Base-by-base conservation (phyloP, 176 grass and related monocot species). In the Oryza glaberrima region DNA sequence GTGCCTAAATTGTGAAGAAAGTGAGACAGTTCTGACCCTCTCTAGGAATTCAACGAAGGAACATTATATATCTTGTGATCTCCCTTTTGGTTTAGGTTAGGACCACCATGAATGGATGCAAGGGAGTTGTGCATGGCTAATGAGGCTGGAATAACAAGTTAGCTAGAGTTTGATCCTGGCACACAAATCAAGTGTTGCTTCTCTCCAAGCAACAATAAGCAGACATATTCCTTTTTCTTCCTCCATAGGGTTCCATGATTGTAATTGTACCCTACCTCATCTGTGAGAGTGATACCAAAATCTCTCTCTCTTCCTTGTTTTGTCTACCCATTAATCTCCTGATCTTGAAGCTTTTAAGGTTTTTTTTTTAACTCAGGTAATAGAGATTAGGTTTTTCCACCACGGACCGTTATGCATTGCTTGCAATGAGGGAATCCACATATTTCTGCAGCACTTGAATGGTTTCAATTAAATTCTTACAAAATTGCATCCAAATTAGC, bases 161-260 rank as follows among this genome's bases (percentile, higher is more conserved):
- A 60, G 19, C 64, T 81, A 70, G 36, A 46, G n/a, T 81, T 85
- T 34, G 43, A 84, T 64, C 51, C 32, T 65, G 26, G 38, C 70
- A 84, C 22, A 46, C 46, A 48, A 61, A 58, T 46, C 6, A 38
- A 45, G 65, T 76, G 66, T 82, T 73, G 44, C 88, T 82, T 72
- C 83, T 90, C 44, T 47, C 10, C 17, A 77, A 82, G 88, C 67
- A 83, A 73, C 79, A 67, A 48, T 19, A 58, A 70, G 2, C 41
- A 82, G 2, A 83, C 72, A 65, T 54, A 65, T 56, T 82, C 78
- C 66, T 67, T 90, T 85, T 70, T 77, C 54, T 65, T 61, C 41
- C 68, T 38, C 4, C 72, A 19, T 65, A 77, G 51, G 77, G 77
- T 65, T 64, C 75, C 56, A 11, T 66, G 19, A 22, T 9, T 60